Base-by-base conservation (phyloP, 108 stramenopile species). In the Skeletonema marinoi region DNA sequence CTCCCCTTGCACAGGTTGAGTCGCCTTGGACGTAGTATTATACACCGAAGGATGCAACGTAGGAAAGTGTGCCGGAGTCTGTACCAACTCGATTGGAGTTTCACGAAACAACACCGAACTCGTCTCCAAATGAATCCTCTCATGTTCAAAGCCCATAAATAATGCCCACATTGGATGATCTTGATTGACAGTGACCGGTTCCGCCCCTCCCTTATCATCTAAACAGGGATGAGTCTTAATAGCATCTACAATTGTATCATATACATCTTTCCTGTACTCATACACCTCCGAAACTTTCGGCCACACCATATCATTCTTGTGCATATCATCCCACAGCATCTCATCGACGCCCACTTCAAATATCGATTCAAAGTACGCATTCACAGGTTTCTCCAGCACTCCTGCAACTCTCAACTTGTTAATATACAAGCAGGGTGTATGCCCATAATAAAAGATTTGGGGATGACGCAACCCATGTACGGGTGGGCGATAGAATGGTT, bases 271-370 rank as follows among this genome's bases (percentile, higher is more conserved):
- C 6, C 95, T 88, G 75, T 98, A 96, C 42, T 91, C 94, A 63
- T 86, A 83, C 33, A 97, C 93, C 78, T 98, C 96, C 14, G 59
- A 58, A 42, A 98, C 90, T 3, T 88, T 88, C 3, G 98, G 98
- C 98, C 98, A 98, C 0, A 90, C 46, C 92, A 91, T 95, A 64
- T 93, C 91, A 65, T 95, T 91, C 71, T 95, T 90, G 50, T 95
- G 86, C 91, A 95, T 92, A 70, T 92, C 94, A 82, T 93, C 98
- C 98, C 98, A 98, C 1, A 92, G 78, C 98, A 98, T 98, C 82
- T 98, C 98, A 70, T 98, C 98, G 3, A 97, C 97, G 19, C 98
- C 98, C 7, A 95, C 92, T 70, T 97, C 98, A 64, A 97, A 96
- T 63, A 98, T 89, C 67, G 84, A 86, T 85, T 98, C 96, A 77